Evolutionary conservation across 495 filamentous ascomycete species (phyloP).

Genomic region (Cercophora scortea): DNA sequence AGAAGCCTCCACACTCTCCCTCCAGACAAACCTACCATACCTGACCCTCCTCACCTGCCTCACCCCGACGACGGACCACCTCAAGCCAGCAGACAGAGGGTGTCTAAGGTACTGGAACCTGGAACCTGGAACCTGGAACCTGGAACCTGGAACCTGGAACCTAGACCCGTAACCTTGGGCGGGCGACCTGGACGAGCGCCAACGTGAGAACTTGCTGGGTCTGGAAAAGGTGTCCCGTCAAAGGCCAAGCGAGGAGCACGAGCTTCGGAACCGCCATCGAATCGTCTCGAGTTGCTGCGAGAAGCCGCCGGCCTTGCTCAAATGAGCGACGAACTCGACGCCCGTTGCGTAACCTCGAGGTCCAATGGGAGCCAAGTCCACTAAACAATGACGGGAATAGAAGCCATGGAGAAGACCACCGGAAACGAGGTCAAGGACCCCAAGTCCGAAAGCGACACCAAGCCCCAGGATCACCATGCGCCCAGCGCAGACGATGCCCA

Average conservation of each 20-base stretch:
- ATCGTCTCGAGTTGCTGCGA: constrained; percentile 32
- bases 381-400: constrained; percentile 29
- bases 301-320: constrained; percentile 40
- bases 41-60: neutral
- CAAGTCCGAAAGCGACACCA: constrained; percentile 39
- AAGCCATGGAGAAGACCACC: constrained; percentile 41
- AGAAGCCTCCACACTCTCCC: neutral
- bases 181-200: neutral
- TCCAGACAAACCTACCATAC: neutral
- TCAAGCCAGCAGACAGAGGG: too few species aligned
- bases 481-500: constrained; percentile 33
- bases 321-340: constrained; percentile 40
- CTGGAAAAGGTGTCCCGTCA: neutral
- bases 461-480: constrained; percentile 36
- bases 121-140: too few species aligned
- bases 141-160: neutral
- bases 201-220: neutral
- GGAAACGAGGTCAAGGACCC: constrained; percentile 41
- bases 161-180: neutral
- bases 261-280: constrained; percentile 24
- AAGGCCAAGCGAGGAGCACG: constrained; percentile 3
- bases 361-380: constrained; percentile 39
- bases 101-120: too few species aligned
- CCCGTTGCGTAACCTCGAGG: constrained; percentile 41
- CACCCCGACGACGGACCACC: neutral